Evolutionary conservation across 2,329 filamentous ascomycete species (phyloP), one percentile per base, ranked within the genome.

Genomic region (Leptographium procerum): DNA sequence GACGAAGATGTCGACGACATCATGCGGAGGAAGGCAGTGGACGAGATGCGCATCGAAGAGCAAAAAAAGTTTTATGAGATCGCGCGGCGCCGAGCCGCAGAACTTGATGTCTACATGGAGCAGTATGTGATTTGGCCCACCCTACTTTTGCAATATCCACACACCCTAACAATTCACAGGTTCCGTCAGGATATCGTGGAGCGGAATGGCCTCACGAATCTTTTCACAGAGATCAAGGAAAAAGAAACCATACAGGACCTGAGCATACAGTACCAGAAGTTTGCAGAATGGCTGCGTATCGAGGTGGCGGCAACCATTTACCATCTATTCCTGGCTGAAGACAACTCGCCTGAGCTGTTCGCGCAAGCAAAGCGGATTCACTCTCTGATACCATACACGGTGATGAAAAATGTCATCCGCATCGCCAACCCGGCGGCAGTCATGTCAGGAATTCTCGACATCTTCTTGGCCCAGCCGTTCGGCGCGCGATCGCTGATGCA

Each of bases 101-200:
- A 97, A 67, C 78, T 99, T 55, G 94, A 99, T 71, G 89, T 95
- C 28, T 96, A 97, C 69, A 99, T 99, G 94, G 94, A 99, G 72
- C 73, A 95, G 85, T 89, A 72, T 72, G 85, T 75, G 5, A 14
- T n/a, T 11, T 22, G 16, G 43, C 19, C 19, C 16, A 26, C 48
- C n/a, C 26, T 28, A n/a, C 52, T 43, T 43, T 26, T 8, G 5
- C n/a, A 34, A 4, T 4, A 29, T 16, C 1, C 19, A n/a, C 19
- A 24, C n/a, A 22, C 31, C 7, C 29, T 58, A 40, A 68, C 60
- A 19, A 1, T 24, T 56, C 31, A 13, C 48, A 83, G 80, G 60
- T 86, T 86, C 69, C 83, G 83, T 9, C 82, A 82, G 62, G 83
- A 86, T 64, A 85, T 84, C 59, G 76, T 85, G n/a, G 81, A 84